Evolutionary conservation across 164 flowering plant species (phyloP).

Genomic region (Vitis labrusca): DNA sequence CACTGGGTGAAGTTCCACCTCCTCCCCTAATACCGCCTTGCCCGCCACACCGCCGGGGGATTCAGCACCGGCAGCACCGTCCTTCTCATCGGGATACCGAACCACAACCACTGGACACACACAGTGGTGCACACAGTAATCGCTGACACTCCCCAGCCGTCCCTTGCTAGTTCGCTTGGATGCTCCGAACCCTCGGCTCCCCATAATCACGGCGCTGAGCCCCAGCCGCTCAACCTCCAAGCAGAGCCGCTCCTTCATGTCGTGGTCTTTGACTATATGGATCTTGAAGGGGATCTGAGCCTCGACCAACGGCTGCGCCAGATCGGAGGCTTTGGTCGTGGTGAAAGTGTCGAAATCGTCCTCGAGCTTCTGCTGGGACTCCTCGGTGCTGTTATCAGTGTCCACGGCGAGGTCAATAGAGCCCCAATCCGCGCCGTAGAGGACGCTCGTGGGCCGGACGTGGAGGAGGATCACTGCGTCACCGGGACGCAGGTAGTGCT

Average conservation of each 20-base stretch:
- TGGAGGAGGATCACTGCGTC: slow-evolving; percentile 78
- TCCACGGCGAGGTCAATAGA: slow-evolving; percentile 32
- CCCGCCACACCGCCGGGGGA: neutral
- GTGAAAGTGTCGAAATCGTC: slow-evolving; percentile 66
- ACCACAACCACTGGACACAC: slow-evolving; percentile 89
- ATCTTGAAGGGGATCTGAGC: slow-evolving; percentile 63
- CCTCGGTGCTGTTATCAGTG: slow-evolving; percentile 20
- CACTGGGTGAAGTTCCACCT: slow-evolving; percentile 35
- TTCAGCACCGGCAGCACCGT: slow-evolving; percentile 14
- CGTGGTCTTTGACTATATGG: slow-evolving; percentile 81
- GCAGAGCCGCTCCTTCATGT: slow-evolving; percentile 80
- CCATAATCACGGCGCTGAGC: slow-evolving; percentile 76
- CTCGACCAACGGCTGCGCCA: slow-evolving; percentile 59
- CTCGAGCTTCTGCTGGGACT: slow-evolving; percentile 53
- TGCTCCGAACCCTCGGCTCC: slow-evolving; percentile 78
- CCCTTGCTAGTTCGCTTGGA: slow-evolving; percentile 37
- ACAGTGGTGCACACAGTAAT: slow-evolving; percentile 83
- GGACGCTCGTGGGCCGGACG: slow-evolving; percentile 71
- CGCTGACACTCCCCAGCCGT: slow-evolving; percentile 77
- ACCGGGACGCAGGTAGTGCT: slow-evolving; percentile 79
- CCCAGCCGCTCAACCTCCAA: slow-evolving; percentile 81
- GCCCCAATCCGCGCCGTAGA: slow-evolving; percentile 88
- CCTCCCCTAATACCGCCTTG: slow-evolving; percentile 12
- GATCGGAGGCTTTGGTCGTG: slow-evolving; percentile 39
- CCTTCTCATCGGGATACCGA: slow-evolving; percentile 52